phyloP scores from a whole-genome alignment of 768 basidiomycete genomes.

The Tricholoma bakamatsutake region DNA sequence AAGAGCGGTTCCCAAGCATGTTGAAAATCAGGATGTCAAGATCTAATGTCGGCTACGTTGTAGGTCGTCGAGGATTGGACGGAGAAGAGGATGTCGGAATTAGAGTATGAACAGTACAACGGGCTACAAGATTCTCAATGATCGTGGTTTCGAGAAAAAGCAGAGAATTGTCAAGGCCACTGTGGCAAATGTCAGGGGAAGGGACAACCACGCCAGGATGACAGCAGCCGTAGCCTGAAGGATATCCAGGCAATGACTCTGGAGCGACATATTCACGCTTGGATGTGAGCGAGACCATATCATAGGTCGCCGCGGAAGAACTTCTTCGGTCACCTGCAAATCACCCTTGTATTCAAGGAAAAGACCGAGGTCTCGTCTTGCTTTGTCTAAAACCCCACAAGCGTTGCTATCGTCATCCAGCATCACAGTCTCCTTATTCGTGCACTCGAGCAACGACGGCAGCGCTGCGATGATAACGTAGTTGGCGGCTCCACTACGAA shows the following conservation, averaged over 20 bases:
- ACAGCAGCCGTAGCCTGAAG: constrained; percentile 19
- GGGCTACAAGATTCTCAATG: constrained; percentile 26
- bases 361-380: constrained; percentile 28
- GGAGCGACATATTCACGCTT: not conserved
- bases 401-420: not conserved
- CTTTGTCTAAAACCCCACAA: constrained; percentile 19
- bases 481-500: constrained; percentile 7
- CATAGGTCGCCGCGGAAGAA: not conserved
- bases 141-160: constrained; percentile 33
- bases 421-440: not conserved
- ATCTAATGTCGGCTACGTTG: too few species aligned
- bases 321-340: constrained; percentile 10
- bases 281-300: not conserved
- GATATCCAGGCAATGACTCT: constrained; percentile 6
- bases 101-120: not conserved
- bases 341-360: constrained; percentile 22
- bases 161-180: constrained; percentile 33
- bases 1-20: not conserved
- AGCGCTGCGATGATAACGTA: constrained; percentile 13
- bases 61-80: not conserved
- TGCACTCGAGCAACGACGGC: not conserved
- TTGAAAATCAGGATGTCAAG: too few species aligned
- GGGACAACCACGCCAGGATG: constrained; percentile 23
- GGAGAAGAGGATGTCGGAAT: not conserved
- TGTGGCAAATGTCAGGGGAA: constrained; percentile 31